Evolutionary conservation across 345 rosid species (phyloP), one percentile per base, ranked within the genome.

Genomic region (Anacardium occidentale): DNA sequence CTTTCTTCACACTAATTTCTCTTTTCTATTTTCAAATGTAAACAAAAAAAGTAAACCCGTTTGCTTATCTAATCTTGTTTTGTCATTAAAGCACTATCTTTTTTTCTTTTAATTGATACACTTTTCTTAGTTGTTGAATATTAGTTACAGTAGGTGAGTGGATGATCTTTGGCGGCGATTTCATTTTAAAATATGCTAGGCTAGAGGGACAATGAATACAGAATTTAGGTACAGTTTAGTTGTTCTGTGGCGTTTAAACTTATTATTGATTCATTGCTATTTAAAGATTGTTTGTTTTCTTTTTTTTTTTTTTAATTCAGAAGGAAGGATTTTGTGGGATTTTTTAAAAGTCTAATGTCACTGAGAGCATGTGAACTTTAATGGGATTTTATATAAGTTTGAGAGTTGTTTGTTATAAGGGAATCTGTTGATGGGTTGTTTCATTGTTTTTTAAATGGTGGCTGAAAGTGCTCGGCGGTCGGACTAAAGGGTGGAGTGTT

Each of bases 151-250:
- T 77, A 77, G 85, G 84, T 85, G 18, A 69, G 78, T 22, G 68
- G 82, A 54, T 77, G 78, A 59, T 67, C 44, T 63, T 71, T 76
- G 86, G 82, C 85, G 86, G 85, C 84, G 81, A 63, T 70, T 71
- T 44, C 64, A 75, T 74, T 82, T 61, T 71, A 77, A 80, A 77
- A 40, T 34, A 66, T 50, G 34, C 37, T 17, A 13, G 40, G 42
- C 75, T 48, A 22, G 47, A 75, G 14, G 70, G 62, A 58, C 75
- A 54, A 57, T 68, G 70, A n/a, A 59, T 10, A 71, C 69, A 70
- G 72, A 48, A 55, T 72, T 84, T 75, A 72, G 88, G 83, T 81
- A 57, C 64, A 9, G 2, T 70, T 67, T 69, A 32, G 1, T 76
- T 72, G 85, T 81, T 84, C 64, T 81, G 50, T 78, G 15, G 34